These are phyloP conservation scores for Pseudogymnoascus sp. DNA, from an alignment of 2,329 filamentous ascomycete species.

Conservation along the genomic window DNA sequence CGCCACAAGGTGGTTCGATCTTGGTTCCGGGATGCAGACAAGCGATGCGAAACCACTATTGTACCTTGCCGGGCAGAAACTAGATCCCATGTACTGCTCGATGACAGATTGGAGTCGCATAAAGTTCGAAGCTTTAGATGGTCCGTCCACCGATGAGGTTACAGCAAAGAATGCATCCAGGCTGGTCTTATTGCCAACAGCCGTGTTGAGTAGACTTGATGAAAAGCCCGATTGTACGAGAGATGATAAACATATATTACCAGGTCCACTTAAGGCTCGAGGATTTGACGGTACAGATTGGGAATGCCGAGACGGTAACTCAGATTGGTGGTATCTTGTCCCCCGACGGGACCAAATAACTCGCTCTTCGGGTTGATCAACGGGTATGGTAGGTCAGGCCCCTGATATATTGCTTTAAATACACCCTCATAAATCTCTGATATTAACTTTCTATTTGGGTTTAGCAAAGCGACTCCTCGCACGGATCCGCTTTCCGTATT, in stretches of 20 bases:
- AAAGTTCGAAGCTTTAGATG: not conserved
- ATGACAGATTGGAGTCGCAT: not conserved
- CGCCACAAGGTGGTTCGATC: conserved; percentile 16
- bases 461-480: conserved; percentile 40
- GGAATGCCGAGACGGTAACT: not conserved
- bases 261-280: not conserved
- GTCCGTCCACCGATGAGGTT: not conserved
- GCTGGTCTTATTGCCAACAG: not conserved
- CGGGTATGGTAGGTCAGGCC: not conserved
- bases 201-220: not conserved
- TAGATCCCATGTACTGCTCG: not conserved
- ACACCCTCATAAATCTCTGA: not conserved
- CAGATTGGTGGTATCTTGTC: not conserved
- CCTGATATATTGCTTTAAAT: not conserved
- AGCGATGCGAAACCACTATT: conserved; percentile 12
- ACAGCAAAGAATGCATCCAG: not conserved
- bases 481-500: conserved; percentile 49
- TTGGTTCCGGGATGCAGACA: conserved; percentile 15
- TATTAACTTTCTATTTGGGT: not conserved
- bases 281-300: not conserved
- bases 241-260: not conserved
- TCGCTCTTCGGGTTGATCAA: not conserved
- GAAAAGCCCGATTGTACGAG: not conserved
- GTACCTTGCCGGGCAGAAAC: not conserved
- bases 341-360: not conserved